phyloP scores from a whole-genome alignment of 306 rosid species.

The Casuarina glauca region DNA sequence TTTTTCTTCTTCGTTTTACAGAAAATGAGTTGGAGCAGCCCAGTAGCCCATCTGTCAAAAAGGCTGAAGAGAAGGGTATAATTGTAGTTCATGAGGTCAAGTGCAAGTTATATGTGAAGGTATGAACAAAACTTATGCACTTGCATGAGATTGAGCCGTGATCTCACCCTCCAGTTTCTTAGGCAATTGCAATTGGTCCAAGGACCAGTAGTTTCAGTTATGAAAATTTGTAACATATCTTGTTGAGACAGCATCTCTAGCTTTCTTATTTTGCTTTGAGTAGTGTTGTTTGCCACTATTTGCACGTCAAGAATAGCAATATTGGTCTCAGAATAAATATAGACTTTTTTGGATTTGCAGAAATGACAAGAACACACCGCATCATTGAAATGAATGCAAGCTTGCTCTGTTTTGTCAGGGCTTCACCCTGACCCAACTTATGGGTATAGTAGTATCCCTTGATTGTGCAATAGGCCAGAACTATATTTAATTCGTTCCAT shows the following conservation, averaged over 20 bases:
- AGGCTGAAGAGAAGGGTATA: constrained; percentile 86
- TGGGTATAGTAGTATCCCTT: neutral
- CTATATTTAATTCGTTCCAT: neutral
- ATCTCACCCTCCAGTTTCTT: neutral
- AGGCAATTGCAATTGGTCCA: constrained; percentile 9
- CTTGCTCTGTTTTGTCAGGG: constrained; percentile 2
- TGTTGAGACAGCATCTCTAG: constrained; percentile 12
- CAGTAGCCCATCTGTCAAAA: constrained; percentile 92
- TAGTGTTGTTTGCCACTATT: neutral
- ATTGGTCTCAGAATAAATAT: neutral
- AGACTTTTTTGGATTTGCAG: neutral
- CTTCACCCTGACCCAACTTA: neutral
- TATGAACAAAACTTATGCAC: constrained; percentile 20
- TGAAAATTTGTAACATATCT: constrained; percentile 2
- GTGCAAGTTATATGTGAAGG: constrained; percentile 97
- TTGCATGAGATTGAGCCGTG: neutral
- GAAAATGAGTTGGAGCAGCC: constrained; percentile 82
- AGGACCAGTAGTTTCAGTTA: neutral
- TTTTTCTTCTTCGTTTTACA: constrained; percentile 36
- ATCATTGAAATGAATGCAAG: neutral
- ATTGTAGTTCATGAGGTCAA: constrained; percentile 88
- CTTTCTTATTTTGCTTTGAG: constrained; percentile 12
- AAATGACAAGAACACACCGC: neutral
- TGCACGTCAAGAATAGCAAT: neutral
- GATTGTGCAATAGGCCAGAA: neutral